Conservation (phyloP, 495 filamentous ascomycete species). For the Tuber brumale region DNA sequence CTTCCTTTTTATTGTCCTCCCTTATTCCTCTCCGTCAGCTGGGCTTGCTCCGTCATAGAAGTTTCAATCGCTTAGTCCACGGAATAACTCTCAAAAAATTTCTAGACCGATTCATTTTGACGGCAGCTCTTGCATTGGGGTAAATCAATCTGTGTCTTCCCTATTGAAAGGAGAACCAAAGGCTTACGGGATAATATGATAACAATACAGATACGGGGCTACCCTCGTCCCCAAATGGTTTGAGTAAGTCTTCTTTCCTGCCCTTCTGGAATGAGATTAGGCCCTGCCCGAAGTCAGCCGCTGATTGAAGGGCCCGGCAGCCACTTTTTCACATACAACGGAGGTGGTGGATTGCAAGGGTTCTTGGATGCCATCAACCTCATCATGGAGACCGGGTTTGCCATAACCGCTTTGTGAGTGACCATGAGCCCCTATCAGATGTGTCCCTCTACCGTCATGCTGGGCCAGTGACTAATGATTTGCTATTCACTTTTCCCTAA, state of each 20-base stretch:
- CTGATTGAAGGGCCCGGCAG: constrained; percentile 25
- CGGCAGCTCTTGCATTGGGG: constrained; percentile 67
- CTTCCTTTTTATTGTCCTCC: neutral
- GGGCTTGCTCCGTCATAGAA: neutral
- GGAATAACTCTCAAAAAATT: constrained; percentile 7
- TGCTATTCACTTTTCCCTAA: neutral
- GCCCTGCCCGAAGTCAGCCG: neutral
- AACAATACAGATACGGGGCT: constrained; percentile 45
- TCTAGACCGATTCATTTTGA: constrained; percentile 70
- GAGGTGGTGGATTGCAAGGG: constrained; percentile 57
- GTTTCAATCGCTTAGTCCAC: neutral
- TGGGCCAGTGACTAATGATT: constrained; percentile 11
- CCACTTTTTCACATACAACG: constrained; percentile 65
- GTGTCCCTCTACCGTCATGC: neutral
- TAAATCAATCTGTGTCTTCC: constrained; percentile 48
- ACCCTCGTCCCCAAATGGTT: constrained; percentile 78
- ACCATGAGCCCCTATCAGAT: constrained; percentile 1
- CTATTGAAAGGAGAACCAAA: neutral
- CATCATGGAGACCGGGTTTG: constrained; percentile 74
- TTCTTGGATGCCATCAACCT: constrained; percentile 77
- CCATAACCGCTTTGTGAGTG: constrained; percentile 53
- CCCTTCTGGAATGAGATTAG: neutral
- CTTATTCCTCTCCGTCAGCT: neutral
- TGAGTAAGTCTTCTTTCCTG: constrained; percentile 42
- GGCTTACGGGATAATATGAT: constrained; percentile 11